phyloP scores from a whole-genome alignment of 2,329 filamentous ascomycete genomes.

The Huntiella savannae region DNA sequence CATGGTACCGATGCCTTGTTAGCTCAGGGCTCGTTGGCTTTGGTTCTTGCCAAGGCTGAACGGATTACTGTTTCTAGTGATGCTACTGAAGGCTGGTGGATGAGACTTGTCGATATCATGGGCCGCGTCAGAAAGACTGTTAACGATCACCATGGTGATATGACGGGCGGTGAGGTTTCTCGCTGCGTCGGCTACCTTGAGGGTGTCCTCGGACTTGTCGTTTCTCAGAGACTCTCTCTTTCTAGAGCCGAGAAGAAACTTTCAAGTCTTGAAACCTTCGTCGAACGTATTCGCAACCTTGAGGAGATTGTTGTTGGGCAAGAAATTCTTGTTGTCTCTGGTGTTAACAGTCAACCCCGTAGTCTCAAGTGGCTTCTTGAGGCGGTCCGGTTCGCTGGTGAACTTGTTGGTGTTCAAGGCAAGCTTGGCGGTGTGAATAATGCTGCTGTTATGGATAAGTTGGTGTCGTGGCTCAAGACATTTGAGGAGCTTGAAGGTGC shows the following conservation, averaged over 20 bases:
- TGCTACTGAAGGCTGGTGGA: slow-evolving; percentile 30
- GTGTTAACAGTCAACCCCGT: not conserved
- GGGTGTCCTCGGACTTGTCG: slow-evolving; percentile 50
- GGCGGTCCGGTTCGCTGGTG: slow-evolving; percentile 42
- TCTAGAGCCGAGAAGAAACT: slow-evolving; percentile 12
- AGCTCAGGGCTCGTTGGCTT: slow-evolving; percentile 51
- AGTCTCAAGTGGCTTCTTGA: slow-evolving; percentile 42
- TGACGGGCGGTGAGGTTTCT: slow-evolving; percentile 61
- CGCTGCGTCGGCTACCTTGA: slow-evolving; percentile 76
- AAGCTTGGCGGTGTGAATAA: slow-evolving; percentile 40
- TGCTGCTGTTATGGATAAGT: slow-evolving; percentile 22
- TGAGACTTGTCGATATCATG: slow-evolving; percentile 58
- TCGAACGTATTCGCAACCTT: slow-evolving; percentile 2
- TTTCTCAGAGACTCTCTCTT: slow-evolving; percentile 36
- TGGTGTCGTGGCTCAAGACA: slow-evolving; percentile 31
- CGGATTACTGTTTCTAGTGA: slow-evolving; percentile 18
- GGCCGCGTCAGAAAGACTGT: slow-evolving; percentile 46
- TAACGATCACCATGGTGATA: slow-evolving; percentile 62
- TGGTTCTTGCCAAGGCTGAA: slow-evolving; percentile 43
- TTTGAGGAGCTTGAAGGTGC: slow-evolving; percentile 26
- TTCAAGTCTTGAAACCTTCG: not conserved
- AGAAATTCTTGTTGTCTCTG: not conserved
- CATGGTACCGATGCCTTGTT: slow-evolving; percentile 53
- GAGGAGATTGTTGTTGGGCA: slow-evolving; percentile 1
- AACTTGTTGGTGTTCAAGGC: slow-evolving; percentile 46